Evolutionary conservation across 2,329 filamentous ascomycete genomes (phyloP), one percentile per base, ranked within the genome.

Genomic region (Monosporascus sp.): DNA sequence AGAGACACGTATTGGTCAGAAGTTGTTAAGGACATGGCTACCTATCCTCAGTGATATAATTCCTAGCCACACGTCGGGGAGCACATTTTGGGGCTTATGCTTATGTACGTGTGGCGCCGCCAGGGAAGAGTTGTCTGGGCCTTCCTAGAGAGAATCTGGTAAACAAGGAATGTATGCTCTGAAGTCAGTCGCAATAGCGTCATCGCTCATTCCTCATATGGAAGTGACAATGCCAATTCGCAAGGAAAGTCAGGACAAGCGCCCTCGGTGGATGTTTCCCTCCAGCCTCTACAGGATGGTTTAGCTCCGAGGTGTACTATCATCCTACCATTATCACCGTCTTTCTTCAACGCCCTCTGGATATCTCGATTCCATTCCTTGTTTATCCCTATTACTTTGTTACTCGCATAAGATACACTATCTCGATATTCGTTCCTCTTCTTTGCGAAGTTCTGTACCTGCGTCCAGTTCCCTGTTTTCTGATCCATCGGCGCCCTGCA

Each of bases 191-290:
- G 53, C 37, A 56, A 52, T 59, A 61, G 57, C 63, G 63, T 63
- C 60, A 62, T 64, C 45, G 59, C 54, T 56, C 56, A 55, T 58
- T 52, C 58, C 54, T 55, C 54, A 17, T 52, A 5, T 14, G 11
- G 31, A 35, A 35, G 31, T 41, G 45, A 43, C 49, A 57, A 51
- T 37, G 31, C 26, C 41, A 47, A 48, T 40, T 31, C 27, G 27
- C 27, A 31, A 14, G 11, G 9, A 35, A 14, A 35, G 31, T 14
- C 31, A 35, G 31, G 31, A 35, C 9, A 41, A 44, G 41, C 22
- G 35, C 14, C 37, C 20, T 52, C n/a, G 2, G 31, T 14, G 9
- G 31, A 1, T 11, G 5, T 35, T 11, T 35, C 31, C 11, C 31
- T 35, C 11, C 31, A 35, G 31, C 2, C 19, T 40, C 40, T 24